Evolutionary conservation across 2,329 filamentous ascomycete genomes (phyloP), one percentile per base, ranked within the genome.

Genomic region (Nannizziopsis arthrosporioides): DNA sequence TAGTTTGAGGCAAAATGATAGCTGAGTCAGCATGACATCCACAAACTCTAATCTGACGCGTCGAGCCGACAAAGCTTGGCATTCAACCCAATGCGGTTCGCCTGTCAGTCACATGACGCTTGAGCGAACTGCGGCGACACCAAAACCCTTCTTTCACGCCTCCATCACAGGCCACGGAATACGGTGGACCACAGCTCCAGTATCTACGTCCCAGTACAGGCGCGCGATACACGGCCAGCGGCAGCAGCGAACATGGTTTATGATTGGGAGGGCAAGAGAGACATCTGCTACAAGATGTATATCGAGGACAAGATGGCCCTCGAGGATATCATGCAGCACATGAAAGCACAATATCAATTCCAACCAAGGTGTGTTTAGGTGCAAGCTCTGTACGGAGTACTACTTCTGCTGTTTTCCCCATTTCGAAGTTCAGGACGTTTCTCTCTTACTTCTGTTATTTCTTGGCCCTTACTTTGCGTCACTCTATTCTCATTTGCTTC

Each of bases 301-400:
- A 85, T 90, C 56, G 77, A 81, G 51, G 82, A 92, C 67, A 79
- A 79, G 56, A 82, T 77, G 67, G 77, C 79, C 36, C 68, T 89
- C 49, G 79, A 84, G 57, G 80, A 89, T 55, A 82, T 92, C 37
- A 83, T 85, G 71, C 73, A 80, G 19, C 80, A 81, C 59, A 81
- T 87, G 73, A 78, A 73, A 54, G 70, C 70, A 49, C 70, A 73
- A 50, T 72, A 82, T 68, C 73, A 77, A 52, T 87, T 88, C 64
- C 72, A 77, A 27, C 84, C 85, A 17, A 84, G 81, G 82, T 84
- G 70, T 63, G 72, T 62, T 49, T 27, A n/a, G 34, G 4, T 27
- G 22, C 3, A 27, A 27, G 22, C 22, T 27, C 35, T 38, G n/a
- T 38, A 14, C 17, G n/a, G n/a, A 41, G 12, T 19, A 17, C 15